Evolutionary conservation across 148 eudicot genomes (phyloP), one percentile per base, ranked within the genome.

Genomic region (Cornus controversa): DNA sequence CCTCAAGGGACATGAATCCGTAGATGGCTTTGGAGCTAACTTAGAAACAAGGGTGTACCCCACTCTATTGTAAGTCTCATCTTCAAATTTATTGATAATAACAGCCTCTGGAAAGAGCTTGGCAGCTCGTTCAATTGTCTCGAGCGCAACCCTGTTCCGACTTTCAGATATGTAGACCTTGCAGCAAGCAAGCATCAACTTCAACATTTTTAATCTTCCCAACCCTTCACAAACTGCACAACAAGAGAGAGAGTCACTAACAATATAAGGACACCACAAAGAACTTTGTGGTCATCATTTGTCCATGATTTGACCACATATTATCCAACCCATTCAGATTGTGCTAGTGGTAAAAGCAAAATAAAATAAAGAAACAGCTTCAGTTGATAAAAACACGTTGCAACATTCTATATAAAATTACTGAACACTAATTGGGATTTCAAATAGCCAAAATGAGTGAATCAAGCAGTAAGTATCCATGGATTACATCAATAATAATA

Each of bases 81-180:
- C 99, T 81, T 85, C 93, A 78, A 95, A 93, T 64, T 88, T 93
- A 82, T 91, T 95, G 76, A 91, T 68, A 62, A 93, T 78, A 27
- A 87, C 86, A 47, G 90, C 89, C 72, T 93, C 84, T 20, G 89
- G 87, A 57, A 84, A 84, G 34, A 89, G 80, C 76, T 85, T 90
- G 36, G 91, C 96, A 75, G 92, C 96, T 82, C 63, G 81, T 80
- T 95, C 97, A 27, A 95, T 90, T 25, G 93, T 84, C 57, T 88
- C 93, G 5, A 93, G 90, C 20, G 94, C 94, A 66, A 70, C 83
- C 87, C 69, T 95, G 84, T 93, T 95, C 77, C 91, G 85, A 86
- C 96, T 93, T 79, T 93, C 99, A 36, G 99, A 95, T 79, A 93
- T 89, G 85, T 93, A 93, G 18, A 95, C 80, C 80, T 95, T 95